Evolutionary conservation across 805 yeast genomes (phyloP).

Genomic region (Wickerhamiella sorbophila): DNA sequence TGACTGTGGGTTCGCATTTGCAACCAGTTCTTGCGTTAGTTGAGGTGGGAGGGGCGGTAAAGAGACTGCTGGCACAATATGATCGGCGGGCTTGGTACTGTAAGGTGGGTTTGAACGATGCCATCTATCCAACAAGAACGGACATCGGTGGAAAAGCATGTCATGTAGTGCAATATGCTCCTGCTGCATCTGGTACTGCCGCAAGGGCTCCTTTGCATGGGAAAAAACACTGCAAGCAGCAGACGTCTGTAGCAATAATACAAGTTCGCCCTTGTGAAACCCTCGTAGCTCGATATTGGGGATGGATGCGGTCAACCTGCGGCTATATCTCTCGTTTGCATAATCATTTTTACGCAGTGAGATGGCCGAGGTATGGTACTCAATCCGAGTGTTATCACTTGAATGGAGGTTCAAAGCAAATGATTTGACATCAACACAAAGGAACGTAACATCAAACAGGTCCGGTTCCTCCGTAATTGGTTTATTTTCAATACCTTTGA

Average conservation of each 20-base stretch:
- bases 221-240: constrained; percentile 45
- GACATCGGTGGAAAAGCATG: constrained; percentile 67
- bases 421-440: constrained; percentile 41
- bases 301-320: constrained; percentile 35
- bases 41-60: constrained; percentile 54
- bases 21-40: constrained; percentile 35
- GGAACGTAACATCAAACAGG: constrained; percentile 53
- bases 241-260: constrained; percentile 37
- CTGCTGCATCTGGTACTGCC: constrained; percentile 41
- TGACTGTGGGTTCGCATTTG: constrained; percentile 23
- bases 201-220: constrained; percentile 35
- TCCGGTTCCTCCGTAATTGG: constrained; percentile 41
- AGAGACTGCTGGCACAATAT: constrained; percentile 38
- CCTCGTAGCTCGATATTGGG: constrained; percentile 32
- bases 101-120: constrained; percentile 27
- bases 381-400: constrained; percentile 9
- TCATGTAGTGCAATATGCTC: constrained; percentile 57
- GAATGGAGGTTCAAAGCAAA: constrained; percentile 30
- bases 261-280: constrained; percentile 9
- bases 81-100: not conserved
- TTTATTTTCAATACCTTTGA: constrained; percentile 62
- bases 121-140: constrained; percentile 48
- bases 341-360: constrained; percentile 47
- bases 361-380: constrained; percentile 19
- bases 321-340: constrained; percentile 50